Evolutionary conservation across 495 filamentous ascomycete genomes (phyloP), one percentile per base, ranked within the genome.

Genomic region (Platismatia glauca): DNA sequence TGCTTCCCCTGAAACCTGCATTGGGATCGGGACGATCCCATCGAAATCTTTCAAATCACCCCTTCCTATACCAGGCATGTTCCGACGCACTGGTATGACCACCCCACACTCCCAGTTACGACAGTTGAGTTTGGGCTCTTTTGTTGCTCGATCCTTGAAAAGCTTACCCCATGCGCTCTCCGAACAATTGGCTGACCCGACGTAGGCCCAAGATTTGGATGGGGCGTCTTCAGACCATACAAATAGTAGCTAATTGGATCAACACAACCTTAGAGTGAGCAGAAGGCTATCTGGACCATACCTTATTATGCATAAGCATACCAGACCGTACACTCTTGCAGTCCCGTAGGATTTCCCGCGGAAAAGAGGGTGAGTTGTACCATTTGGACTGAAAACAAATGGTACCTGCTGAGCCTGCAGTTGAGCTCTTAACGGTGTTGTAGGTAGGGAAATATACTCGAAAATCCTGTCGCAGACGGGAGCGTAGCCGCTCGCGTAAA

Each of bases 81-180:
- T 13, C 20, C 0, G 27, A 27, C 34, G 56, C 1, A 81, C 71
- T 1, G 82, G 85, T 15, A 96, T 65, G 4, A 98, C 33, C 0
- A 98, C 91, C 5, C 94, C 94, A 66, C 91, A 97, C 73, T 98
- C 94, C 94, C 94, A 98, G 72, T 97, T 98, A 16, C 89, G 84
- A 70, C 88, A 90, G 61, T 85, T 94, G 24, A 97, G 73, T 67
- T 91, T 96, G 0, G 83, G 81, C 27, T 75, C 64, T 56, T 86
- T 85, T 0, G 80, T 87, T 1, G 64, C 70, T 39, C 79, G 81
- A 57, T 93, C 89, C 59, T 85, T 83, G 44, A 84, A 79, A 3
- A 95, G 74, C 34, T 84, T 86, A 1, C 91, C 91, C 89, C 94
- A 98, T 13, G 94, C 94, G 68, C 88, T 91, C 73, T 96, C 91